phyloP scores from a whole-genome alignment of 164 flowering plant genomes.

The Annona cherimola region DNA sequence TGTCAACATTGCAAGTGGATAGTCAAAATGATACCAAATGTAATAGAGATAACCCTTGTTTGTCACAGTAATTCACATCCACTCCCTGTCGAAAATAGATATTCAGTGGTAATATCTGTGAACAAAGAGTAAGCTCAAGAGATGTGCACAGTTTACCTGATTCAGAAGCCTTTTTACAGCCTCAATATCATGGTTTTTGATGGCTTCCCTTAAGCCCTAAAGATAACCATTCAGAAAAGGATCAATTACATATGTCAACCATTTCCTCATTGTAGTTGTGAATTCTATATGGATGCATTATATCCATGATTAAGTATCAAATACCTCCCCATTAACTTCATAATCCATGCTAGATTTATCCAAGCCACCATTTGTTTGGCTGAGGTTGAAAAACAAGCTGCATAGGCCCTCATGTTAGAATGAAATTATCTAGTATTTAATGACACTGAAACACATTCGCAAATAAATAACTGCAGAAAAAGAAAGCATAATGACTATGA shows the following conservation, averaged over 20 bases:
- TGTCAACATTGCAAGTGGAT: background rate
- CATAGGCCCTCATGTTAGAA: conserved; percentile 4
- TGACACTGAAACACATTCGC: too few relatives aligned
- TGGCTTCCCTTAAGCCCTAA: conserved; percentile 94
- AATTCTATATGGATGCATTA: background rate
- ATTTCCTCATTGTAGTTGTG: background rate
- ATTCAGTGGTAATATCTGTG: background rate
- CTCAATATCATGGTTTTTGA: conserved; percentile 64
- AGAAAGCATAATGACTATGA: background rate
- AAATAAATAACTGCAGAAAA: too few relatives aligned
- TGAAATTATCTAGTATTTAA: background rate
- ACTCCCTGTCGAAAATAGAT: conserved; percentile 60
- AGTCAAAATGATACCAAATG: conserved; percentile 62
- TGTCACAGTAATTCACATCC: conserved; percentile 92
- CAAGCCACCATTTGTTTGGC: conserved; percentile 30
- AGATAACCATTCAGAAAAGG: background rate
- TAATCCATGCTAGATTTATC: conserved; percentile 45
- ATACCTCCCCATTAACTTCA: conserved; percentile 93
- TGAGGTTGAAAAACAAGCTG: conserved; percentile 47
- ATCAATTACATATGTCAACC: background rate
- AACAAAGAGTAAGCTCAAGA: background rate
- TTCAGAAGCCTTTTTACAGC: conserved; percentile 70
- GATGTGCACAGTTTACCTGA: conserved; percentile 42
- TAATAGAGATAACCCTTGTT: conserved; percentile 79
- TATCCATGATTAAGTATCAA: background rate